Evolutionary conservation across 1,284 basidiomycete genomes (phyloP), one percentile per base, ranked within the genome.

Genomic region (Tylopilus sp.): DNA sequence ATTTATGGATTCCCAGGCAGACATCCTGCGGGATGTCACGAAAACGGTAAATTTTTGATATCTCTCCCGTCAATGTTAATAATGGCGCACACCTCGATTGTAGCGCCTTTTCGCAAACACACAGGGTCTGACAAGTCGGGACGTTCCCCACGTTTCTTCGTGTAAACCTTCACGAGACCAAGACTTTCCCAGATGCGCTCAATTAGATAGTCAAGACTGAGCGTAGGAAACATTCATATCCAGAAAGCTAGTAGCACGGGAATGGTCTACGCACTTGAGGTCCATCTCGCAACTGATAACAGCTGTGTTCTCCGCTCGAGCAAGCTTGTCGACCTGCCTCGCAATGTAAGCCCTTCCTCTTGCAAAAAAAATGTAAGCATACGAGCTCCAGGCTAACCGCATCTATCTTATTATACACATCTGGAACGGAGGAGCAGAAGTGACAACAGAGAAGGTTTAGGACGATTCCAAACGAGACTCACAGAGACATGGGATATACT

Each of bases 391-490:
- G 76, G 56, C 89, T 92, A 56, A 96, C 87, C 2, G 90, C 79
- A 60, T 97, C 93, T 53, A 96, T 84, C 71, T 97, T 96, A 77
- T 97, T 97, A 74, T 96, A 97, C 9, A 95, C 92, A 65, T 96
- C 95, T 64, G 23, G 11, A 19, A 44, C 37, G 45, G 21, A 29
- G 23, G 11, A 19, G 44, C 37, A 46, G 21, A 29, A 15, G 34
- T 4, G 3, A 52, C 18, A 44, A 44, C 28, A 37, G 4, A 46
- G 18, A n/a, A 23, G 18, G 23, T 34, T 8, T 35, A 16, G 2
- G 19, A 43, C 15, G 10, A 11, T 47, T 31, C 28, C 47, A 29
- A 36, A 18, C n/a, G 42, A 39, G 31, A 71, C 83, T 58, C 58
- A 88, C 86, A 89, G 38, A 90, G 75, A 64, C 93, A 96, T 7